Evolutionary conservation across 345 rosid genomes (phyloP).

Genomic region (Geranium brycei): DNA sequence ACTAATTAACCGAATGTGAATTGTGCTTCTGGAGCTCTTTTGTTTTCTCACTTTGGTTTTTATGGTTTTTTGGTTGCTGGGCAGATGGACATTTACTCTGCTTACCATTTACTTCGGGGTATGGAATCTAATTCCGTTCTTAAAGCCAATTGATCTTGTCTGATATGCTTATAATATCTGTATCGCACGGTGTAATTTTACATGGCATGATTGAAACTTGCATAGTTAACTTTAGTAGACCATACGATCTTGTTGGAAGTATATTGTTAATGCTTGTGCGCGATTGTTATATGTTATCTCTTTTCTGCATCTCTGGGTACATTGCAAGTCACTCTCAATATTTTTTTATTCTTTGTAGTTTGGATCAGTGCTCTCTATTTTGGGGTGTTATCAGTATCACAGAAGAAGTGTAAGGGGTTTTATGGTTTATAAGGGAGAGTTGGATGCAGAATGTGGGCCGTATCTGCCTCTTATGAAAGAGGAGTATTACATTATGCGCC

Average conservation of each 20-base stretch:
- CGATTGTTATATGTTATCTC: conserved; percentile 1
- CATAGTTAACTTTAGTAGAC: background rate
- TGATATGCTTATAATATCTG: background rate
- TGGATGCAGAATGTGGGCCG: conserved; percentile 37
- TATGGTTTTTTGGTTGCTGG: conserved; percentile 11
- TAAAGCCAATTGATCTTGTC: background rate
- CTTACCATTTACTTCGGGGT: conserved; percentile 62
- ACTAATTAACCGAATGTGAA: background rate
- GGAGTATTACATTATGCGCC: conserved; percentile 12
- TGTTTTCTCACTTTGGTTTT: conserved; percentile 6
- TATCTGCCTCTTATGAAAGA: conserved; percentile 20
- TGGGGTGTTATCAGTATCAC: conserved; percentile 37
- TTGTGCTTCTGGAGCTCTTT: background rate
- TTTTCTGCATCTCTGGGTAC: conserved; percentile 4
- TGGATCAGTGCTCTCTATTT: conserved; percentile 44
- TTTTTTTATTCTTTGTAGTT: conserved; percentile 24
- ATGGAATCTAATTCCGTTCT: conserved; percentile 7
- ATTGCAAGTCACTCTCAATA: background rate
- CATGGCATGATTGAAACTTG: background rate
- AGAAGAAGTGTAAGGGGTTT: conserved; percentile 12
- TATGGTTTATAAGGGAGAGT: conserved; percentile 10
- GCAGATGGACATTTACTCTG: conserved; percentile 59
- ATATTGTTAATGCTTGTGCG: background rate
- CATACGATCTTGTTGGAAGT: too few species aligned
- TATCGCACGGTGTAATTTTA: background rate